Conservation (phyloP, 2,329 filamentous ascomycete genomes). For the Paecilomyces formosus region DNA sequence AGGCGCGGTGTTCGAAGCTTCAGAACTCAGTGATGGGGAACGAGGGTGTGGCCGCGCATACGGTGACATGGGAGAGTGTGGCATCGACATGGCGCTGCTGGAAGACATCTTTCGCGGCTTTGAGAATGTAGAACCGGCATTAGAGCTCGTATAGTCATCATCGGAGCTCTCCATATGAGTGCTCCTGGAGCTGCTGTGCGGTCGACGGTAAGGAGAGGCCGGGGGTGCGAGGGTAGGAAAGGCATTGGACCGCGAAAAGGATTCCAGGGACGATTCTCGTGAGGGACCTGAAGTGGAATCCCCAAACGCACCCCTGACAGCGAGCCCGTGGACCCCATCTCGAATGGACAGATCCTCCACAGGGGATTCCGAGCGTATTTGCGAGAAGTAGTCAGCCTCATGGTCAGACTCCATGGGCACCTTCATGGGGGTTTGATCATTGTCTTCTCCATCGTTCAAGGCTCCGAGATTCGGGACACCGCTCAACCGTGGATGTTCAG, state of each 20-base stretch:
- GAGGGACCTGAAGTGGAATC: conserved; percentile 15
- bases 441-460: conserved; percentile 17
- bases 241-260: conserved; percentile 28
- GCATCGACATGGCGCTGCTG: conserved; percentile 55
- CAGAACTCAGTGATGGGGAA: conserved; percentile 79
- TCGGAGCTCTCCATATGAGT: conserved; percentile 57
- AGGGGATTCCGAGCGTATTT: conserved; percentile 25
- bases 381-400: conserved; percentile 13
- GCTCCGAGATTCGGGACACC: conserved; percentile 38
- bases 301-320: conserved; percentile 8
- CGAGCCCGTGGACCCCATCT: background rate
- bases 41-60: conserved; percentile 56
- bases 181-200: conserved; percentile 48
- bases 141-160: conserved; percentile 59
- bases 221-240: conserved; percentile 39
- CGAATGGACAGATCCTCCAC: conserved; percentile 16
- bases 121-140: conserved; percentile 55
- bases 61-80: conserved; percentile 59
- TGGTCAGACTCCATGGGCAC: conserved; percentile 14
- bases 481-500: conserved; percentile 69
- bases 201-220: conserved; percentile 34
- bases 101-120: conserved; percentile 70
- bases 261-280: conserved; percentile 29
- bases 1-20: conserved; percentile 58
- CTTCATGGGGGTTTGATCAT: conserved; percentile 31